Conservation (phyloP, 148 eudicot species). For the Cornus florida region DNA sequence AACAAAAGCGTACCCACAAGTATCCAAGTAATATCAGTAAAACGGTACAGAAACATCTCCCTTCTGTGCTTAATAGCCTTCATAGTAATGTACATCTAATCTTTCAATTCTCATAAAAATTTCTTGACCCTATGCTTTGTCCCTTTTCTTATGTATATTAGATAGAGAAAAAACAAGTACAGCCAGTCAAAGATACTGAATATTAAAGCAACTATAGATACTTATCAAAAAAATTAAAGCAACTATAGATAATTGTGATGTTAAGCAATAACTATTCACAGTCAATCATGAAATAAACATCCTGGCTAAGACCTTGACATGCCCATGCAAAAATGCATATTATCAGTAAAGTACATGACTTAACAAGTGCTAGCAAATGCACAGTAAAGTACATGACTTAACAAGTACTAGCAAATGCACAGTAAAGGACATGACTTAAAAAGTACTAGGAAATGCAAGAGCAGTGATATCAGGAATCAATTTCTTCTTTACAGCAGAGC, state of each 20-base stretch:
- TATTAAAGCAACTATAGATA: no score
- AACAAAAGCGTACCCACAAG: no score
- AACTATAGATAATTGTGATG: background rate
- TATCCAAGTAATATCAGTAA: no score
- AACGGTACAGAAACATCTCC: no score
- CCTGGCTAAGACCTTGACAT: constrained; percentile 1
- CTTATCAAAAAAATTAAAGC: no score
- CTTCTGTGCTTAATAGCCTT: no score
- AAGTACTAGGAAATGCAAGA: background rate
- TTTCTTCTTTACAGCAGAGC: constrained; percentile 11
- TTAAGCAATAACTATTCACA: background rate
- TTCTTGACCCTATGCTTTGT: background rate
- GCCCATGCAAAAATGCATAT: background rate
- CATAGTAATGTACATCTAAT: background rate
- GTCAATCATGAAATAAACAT: background rate
- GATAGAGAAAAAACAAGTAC: background rate
- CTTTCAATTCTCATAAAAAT: background rate
- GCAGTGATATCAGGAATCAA: background rate
- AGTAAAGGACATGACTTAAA: background rate
- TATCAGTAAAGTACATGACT: background rate
- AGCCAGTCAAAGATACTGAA: background rate
- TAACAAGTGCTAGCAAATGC: background rate
- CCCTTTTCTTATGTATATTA: background rate
- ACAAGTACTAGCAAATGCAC: background rate
- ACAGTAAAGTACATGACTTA: no score